These are phyloP conservation scores for Termitomyces sp. DNA, from an alignment of 768 basidiomycete genomes.

Conservation along the genomic window DNA sequence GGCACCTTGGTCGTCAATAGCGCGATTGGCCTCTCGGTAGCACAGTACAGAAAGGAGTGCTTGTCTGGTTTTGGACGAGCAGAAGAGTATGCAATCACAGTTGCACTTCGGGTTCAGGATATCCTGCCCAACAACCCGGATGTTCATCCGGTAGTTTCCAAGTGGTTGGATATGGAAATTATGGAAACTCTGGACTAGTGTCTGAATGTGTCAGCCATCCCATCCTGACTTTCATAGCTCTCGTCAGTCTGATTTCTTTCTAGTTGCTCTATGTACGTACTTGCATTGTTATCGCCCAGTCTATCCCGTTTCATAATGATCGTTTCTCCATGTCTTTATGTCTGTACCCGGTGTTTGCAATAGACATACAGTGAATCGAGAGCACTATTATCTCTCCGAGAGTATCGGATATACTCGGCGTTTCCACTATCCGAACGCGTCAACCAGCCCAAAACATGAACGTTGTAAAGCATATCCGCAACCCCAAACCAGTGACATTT, in stretches of 20 bases:
- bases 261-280: neutral
- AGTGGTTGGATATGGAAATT: constrained; percentile 47
- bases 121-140: constrained; percentile 30
- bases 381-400: no score
- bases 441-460: no score
- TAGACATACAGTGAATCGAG: neutral
- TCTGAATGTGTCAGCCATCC: neutral
- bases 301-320: neutral
- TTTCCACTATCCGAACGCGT: no score
- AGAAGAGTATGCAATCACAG: constrained; percentile 60
- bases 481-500: neutral
- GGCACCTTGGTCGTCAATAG: constrained; percentile 38
- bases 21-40: constrained; percentile 54
- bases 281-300: neutral
- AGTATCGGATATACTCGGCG: no score
- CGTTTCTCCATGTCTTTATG: neutral
- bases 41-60: constrained; percentile 62
- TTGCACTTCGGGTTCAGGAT: constrained; percentile 53
- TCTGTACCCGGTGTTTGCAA: neutral
- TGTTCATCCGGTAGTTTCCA: constrained; percentile 28
- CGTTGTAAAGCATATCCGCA: neutral
- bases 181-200: constrained; percentile 16
- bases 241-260: neutral
- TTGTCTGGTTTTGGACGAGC: constrained; percentile 73
- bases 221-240: neutral